Base-by-base conservation (phyloP, 2,329 filamentous ascomycete genomes). In the Westerdykella ornata region DNA sequence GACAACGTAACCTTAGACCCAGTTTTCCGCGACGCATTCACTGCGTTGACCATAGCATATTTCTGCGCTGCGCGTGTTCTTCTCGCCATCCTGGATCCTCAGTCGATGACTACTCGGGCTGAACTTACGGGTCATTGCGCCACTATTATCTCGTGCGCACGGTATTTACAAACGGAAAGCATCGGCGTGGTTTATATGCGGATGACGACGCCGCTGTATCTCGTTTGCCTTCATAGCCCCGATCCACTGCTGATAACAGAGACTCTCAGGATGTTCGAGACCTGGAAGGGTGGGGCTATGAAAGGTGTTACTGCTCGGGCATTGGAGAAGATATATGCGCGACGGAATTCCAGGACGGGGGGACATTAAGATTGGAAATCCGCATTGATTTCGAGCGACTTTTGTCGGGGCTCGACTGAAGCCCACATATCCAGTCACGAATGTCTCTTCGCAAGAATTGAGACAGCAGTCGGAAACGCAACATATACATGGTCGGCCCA, bases 111-210 rank as follows among this genome's bases (percentile, higher is more conserved):
- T 11, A 44, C 35, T 4, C 47, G 45, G 16, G 14, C 38, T 1
- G 45, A 52, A 16, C 37, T 46, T 13, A 45, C 30, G 8, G 51
- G 57, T 22, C 36, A 53, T 32, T 52, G 42, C 17, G 28, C 33
- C n/a, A 40, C 39, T 14, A 55, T 63, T 31, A 16, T 62, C 12
- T 42, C 55, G 11, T 53, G 47, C 11, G 51, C 54, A 9, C 33
- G 19, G n/a, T 55, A 51, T 37, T 35, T 60, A n/a, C 39, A 50
- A 4, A 44, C 46, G 3, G 30, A 48, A 13, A 46, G 35, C 13
- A 53, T 58, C 22, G 59, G 57, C 1, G 56, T 51, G 37, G 54
- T 57, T 22, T 60, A 56, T 28, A 63, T 60, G 53, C 53, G 60
- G 9, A 59, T 62, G 51, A 53, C 55, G 5, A 51, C 52, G 6